Percentiles rank a stretch among this genome's conserved stretches.
These are phyloP conservation scores for Skeletonema grethae DNA, from an alignment of 108 stramenopile genomes.

Conservation along the genomic window DNA sequence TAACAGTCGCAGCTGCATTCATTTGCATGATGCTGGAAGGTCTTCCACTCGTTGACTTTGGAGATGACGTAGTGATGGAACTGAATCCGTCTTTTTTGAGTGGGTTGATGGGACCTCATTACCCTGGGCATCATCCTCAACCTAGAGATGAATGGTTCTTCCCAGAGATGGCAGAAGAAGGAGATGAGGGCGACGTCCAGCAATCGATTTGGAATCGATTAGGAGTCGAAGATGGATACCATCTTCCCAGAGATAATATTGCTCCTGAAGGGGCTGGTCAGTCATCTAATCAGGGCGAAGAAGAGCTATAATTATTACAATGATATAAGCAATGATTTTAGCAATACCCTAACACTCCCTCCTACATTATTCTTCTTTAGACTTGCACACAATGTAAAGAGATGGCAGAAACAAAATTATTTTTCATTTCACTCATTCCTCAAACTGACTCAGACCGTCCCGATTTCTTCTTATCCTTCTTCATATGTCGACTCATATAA, in stretches of 20 bases:
- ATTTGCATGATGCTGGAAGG: slow-evolving; percentile 27
- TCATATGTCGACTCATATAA: not conserved
- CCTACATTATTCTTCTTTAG: not conserved
- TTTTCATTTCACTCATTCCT: not conserved
- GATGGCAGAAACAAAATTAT: not conserved
- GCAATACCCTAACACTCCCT: not conserved
- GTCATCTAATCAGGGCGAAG: not conserved
- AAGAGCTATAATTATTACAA: not conserved
- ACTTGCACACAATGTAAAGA: not conserved
- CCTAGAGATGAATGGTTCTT: not conserved
- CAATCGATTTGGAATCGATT: slow-evolving; percentile 9
- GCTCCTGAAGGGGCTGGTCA: not conserved
- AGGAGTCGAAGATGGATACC: not conserved
- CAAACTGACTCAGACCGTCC: not conserved
- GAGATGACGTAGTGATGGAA: slow-evolving; percentile 7
- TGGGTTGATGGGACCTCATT: slow-evolving; percentile 32
- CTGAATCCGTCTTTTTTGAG: not conserved
- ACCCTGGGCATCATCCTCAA: slow-evolving; percentile 13
- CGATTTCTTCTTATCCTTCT: not conserved
- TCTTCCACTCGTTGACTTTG: slow-evolving; percentile 11
- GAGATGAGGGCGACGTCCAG: not conserved
- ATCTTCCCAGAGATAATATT: not conserved
- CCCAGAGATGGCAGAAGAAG: not conserved
- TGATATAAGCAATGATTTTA: not conserved
- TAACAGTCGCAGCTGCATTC: slow-evolving; percentile 27